Evolutionary conservation across 2,329 filamentous ascomycete species (phyloP).

Genomic region (Colletotrichum eremochloae): DNA sequence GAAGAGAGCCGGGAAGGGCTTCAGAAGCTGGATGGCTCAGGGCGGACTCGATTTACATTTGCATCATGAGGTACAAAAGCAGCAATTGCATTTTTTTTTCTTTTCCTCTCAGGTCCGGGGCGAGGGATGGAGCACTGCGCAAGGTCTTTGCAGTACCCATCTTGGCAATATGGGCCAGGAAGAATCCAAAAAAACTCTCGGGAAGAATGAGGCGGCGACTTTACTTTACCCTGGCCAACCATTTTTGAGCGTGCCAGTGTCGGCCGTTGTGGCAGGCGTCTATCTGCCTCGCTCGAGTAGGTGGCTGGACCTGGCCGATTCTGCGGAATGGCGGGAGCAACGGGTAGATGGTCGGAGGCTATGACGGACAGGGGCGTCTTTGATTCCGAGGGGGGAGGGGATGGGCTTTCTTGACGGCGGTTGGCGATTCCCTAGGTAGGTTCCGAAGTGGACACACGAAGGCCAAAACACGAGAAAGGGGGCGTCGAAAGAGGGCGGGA

Average conservation of each 20-base stretch:
- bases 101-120: conserved; percentile 10
- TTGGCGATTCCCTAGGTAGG: not conserved
- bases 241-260: conserved; percentile 16
- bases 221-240: conserved; percentile 8
- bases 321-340: not conserved
- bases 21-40: conserved; percentile 10
- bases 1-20: conserved; percentile 1
- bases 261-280: conserved; percentile 6
- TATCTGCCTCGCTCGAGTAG: not conserved
- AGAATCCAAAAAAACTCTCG: conserved; percentile 9
- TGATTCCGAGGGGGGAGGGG: not conserved
- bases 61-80: conserved; percentile 37
- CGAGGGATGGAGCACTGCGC: conserved; percentile 36
- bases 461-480: not conserved
- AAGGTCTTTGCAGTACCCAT: conserved; percentile 26
- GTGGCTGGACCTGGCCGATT: not conserved
- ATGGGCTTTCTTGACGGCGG: too few relatives aligned
- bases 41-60: conserved; percentile 31
- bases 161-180: conserved; percentile 14
- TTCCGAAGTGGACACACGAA: conserved; percentile 9
- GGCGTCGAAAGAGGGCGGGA: not conserved
- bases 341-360: not conserved
- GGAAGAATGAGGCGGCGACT: conserved; percentile 16
- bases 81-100: conserved; percentile 24
- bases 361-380: not conserved